Evolutionary conservation across 768 basidiomycete species (phyloP).

Genomic region (Suillus subalutaceus): DNA sequence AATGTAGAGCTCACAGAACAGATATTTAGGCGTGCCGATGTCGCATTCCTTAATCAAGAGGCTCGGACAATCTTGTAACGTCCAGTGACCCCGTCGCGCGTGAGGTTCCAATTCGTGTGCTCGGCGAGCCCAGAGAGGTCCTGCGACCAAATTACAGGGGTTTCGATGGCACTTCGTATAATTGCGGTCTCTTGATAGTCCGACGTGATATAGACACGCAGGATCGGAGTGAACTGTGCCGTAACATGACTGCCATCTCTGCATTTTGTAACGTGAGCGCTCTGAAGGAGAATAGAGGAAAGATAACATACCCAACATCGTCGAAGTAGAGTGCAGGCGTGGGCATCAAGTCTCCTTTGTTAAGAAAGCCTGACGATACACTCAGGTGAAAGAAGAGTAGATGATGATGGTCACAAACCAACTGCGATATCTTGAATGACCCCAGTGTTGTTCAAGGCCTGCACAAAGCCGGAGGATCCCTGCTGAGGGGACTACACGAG

Average conservation of each 20-base stretch:
- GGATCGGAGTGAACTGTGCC: neutral
- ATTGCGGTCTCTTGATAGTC: constrained; percentile 7
- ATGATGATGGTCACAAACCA: neutral
- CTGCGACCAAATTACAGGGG: neutral
- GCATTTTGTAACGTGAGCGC: neutral
- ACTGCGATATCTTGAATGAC: neutral
- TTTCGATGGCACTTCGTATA: neutral
- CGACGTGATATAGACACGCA: constrained; percentile 4
- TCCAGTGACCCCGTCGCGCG: neutral
- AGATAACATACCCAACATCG: neutral
- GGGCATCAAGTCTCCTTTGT: neutral
- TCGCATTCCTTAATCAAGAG: neutral
- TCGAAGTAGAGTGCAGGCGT: neutral
- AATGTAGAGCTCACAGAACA: neutral
- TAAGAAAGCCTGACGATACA: neutral
- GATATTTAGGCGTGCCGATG: neutral
- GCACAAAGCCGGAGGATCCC: neutral
- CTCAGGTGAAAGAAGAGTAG: too few relatives aligned
- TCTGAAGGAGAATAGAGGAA: neutral
- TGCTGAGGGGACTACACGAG: neutral
- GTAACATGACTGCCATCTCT: neutral
- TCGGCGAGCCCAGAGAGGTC: neutral
- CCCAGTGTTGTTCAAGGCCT: neutral
- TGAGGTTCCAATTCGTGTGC: constrained; percentile 4
- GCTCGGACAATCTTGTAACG: neutral